Base-by-base conservation (phyloP, 495 filamentous ascomycete species). In the Astrothelium subdiscretum region DNA sequence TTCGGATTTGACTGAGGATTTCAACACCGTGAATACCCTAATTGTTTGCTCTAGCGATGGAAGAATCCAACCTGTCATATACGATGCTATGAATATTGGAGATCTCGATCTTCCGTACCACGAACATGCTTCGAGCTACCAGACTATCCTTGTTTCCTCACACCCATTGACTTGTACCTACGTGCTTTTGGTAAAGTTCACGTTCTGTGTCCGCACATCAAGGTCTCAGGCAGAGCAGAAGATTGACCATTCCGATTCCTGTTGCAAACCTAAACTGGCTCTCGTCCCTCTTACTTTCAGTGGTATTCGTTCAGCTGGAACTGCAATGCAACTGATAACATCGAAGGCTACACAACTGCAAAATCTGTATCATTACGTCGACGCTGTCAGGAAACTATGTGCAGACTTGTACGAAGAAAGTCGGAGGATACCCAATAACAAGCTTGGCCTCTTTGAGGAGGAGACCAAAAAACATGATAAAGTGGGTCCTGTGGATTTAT, bases 61-160 rank as follows among this genome's bases (percentile, higher is more conserved):
- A 31, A 82, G 77, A n/a, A 79, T 95, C 32, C 86, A 92, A 65
- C 74, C 96, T 31, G 87, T 87, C 61, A 90, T 96, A 59, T 96
- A 95, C 72, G 89, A 96, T 69, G 92, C 87, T 18, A 92, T 97
- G 67, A 79, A 89, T 60, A 87, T 96, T 61, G 91, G 94, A 1
- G 83, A 78, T 22, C 82, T 90, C 59, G 71, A 75, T 6, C 68
- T 84, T 31, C 66, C 65, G 13, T 24, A 32, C 43, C 13, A 27
- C 10, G 64, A 57, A 65, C 4, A 27, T 0, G 10, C 62, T 8
- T 26, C 57, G 32, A 60, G 57, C 8, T 71, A 42, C 59, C 54
- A 22, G 44, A 62, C 44, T 51, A 42, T 67, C n/a, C 63, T 73
- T 24, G 88, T 95, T 70, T 80, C 85, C 24, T 90, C 88, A 35